Evolutionary conservation across 352 stramenopile genomes (phyloP), one percentile per base, ranked within the genome.

Genomic region (Aphanomyces euteiches): DNA sequence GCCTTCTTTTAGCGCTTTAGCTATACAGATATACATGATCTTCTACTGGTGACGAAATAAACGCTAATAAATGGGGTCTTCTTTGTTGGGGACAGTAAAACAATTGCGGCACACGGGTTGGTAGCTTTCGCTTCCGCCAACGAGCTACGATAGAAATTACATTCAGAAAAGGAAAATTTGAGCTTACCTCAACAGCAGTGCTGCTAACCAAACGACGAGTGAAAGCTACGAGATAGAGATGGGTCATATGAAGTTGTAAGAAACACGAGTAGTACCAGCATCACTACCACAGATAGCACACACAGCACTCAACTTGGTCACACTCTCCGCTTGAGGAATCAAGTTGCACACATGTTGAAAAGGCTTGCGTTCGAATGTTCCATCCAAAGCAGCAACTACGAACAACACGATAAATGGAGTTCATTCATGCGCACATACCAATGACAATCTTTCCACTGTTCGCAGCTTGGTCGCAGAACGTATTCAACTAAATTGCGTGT

Each of bases 281-380:
- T 95, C 84, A 41, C 79, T 79, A 34, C 86, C 86, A 47, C 87
- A 95, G n/a, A 79, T 76, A 3, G 83, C 86, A 75, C 87, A 95
- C 40, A 95, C 87, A 21, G 87, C 87, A 66, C 88, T 93, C 39
- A 95, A 81, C 67, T 95, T 93, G 71, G 88, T 84, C 41, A 95
- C 86, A 45, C 84, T 78, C 68, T 95, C 87, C 13, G 87, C 83
- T 57, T 76, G 74, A 2, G 87, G 87, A 47, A 93, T 88, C 28
- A 93, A 71, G 19, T 88, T 80, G 38, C 84, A 83, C 15, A 95
- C 83, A 7, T 77, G 85, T 0, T 82, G 82, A 65, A 95, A 95
- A 2, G 83, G 84, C 84, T 89, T 89, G 69, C 80, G 78, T 73
- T 91, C 85, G 58, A 90, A 93, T 8, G 83, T 93, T 61, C 81